Percentiles rank a stretch among this genome's conserved stretches.
Conservation (phyloP, 1,284 basidiomycete species). For the Heliocybe sulcata region DNA sequence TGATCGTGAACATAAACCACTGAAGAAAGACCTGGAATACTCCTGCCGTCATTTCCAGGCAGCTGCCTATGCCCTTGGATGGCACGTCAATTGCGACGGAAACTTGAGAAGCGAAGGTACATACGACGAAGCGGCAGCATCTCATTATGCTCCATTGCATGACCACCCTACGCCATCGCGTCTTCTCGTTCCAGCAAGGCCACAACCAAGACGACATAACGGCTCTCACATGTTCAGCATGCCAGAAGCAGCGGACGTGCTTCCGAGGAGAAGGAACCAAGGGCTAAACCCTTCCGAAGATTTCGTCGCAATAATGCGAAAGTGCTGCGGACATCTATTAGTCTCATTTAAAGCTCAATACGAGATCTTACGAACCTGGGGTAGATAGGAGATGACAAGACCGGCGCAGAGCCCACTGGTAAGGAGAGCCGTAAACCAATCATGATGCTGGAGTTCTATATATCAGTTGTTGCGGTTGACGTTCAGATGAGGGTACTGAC, state of each 20-base stretch:
- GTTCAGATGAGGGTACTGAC: too few relatives aligned
- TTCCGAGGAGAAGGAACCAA: conserved; percentile 90
- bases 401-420: conserved; percentile 74
- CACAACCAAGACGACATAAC: not conserved
- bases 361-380: conserved; percentile 61
- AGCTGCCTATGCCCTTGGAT: conserved; percentile 60
- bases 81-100: not conserved
- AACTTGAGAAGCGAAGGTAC: conserved; percentile 20
- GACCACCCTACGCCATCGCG: conserved; percentile 48
- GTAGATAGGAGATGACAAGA: conserved; percentile 81
- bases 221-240: conserved; percentile 72
- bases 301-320: conserved; percentile 65
- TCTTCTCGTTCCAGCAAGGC: conserved; percentile 6
- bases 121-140: conserved; percentile 75
- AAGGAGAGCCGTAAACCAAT: conserved; percentile 70
- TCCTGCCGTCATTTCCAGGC: conserved; percentile 80
- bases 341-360: too few relatives aligned
- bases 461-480: too few relatives aligned
- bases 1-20: conserved; percentile 81
- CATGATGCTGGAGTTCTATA: conserved; percentile 67
- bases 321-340: conserved; percentile 37
- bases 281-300: conserved; percentile 89
- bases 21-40: conserved; percentile 80
- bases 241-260: conserved; percentile 74
- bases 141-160: conserved; percentile 84